phyloP scores from a whole-genome alignment of 768 basidiomycete genomes.

The Pulveroboletus ravenelii region DNA sequence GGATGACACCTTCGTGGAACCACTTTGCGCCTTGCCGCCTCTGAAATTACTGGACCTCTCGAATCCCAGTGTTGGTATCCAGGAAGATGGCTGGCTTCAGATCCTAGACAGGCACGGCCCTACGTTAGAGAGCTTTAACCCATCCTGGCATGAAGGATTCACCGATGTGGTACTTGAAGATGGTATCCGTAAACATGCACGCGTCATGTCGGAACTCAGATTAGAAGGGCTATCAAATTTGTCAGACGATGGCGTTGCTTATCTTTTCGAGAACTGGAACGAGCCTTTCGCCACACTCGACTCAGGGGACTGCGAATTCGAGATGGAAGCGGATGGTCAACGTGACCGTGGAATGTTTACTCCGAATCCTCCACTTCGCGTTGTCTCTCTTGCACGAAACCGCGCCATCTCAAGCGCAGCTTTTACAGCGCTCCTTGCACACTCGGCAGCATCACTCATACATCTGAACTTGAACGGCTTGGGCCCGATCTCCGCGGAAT shows the following conservation, averaged over 20 bases:
- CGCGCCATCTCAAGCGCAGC: constrained; percentile 47
- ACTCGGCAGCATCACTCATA: constrained; percentile 57
- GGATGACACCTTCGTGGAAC: constrained; percentile 55
- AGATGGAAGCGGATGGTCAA: constrained; percentile 16
- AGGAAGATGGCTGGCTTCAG: constrained; percentile 50
- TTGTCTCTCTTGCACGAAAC: constrained; percentile 63
- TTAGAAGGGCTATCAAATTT: constrained; percentile 56
- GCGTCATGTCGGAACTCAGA: constrained; percentile 45
- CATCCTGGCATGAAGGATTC: constrained; percentile 66
- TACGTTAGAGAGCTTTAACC: constrained; percentile 54
- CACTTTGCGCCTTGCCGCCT: constrained; percentile 36
- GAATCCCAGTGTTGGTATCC: constrained; percentile 49
- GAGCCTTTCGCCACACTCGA: constrained; percentile 12
- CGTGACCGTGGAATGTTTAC: constrained; percentile 3
- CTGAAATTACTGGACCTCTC: constrained; percentile 68
- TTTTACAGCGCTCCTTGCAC: constrained; percentile 57
- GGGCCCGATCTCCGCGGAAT: constrained; percentile 53
- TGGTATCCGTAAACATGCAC: constrained; percentile 52
- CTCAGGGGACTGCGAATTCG: constrained; percentile 8
- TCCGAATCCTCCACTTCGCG: constrained; percentile 44
- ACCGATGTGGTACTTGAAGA: constrained; percentile 54
- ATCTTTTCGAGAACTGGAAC: constrained; percentile 61
- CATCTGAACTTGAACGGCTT: constrained; percentile 74
- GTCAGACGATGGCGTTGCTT: constrained; percentile 64
- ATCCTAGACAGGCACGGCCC: constrained; percentile 54